These are phyloP conservation scores for Acorus gramineus DNA, from an alignment of 106 monocot genomes.

Conservation along the genomic window DNA sequence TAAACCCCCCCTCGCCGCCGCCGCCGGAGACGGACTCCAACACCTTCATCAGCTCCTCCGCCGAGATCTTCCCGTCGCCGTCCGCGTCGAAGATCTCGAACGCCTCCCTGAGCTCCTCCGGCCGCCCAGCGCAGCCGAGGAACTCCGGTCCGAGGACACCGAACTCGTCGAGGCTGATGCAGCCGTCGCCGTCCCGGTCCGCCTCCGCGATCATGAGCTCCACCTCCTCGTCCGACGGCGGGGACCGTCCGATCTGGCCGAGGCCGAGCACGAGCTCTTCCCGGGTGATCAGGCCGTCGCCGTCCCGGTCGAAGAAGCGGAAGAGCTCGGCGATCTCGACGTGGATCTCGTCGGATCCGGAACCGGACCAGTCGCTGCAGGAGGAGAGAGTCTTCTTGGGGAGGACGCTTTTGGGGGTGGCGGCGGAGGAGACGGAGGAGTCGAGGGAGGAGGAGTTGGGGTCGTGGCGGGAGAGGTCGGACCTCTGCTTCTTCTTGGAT, in stretches of 20 bases:
- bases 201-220: conserved; percentile 42
- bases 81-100: conserved; percentile 37
- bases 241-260: conserved; percentile 8
- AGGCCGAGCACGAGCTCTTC: conserved; percentile 3
- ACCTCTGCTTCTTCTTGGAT: not conserved
- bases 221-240: conserved; percentile 14
- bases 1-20: conserved; percentile 9
- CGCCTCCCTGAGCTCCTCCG: conserved; percentile 26
- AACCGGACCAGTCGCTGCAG: too few species aligned
- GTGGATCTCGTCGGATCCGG: too few species aligned
- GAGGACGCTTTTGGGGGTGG: conserved; percentile 17
- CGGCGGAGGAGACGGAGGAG: not conserved
- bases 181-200: conserved; percentile 51
- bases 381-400: not conserved
- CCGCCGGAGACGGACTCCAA: conserved; percentile 6
- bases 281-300: too few species aligned
- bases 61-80: conserved; percentile 25
- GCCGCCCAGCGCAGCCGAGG: not conserved
- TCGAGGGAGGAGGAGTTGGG: not conserved
- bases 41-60: conserved; percentile 25
- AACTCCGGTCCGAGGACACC: conserved; percentile 11
- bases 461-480: not conserved
- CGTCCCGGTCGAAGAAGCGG: too few species aligned
- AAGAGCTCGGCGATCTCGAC: too few species aligned
- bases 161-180: conserved; percentile 45